These are phyloP conservation scores for Delonix regia DNA, from an alignment of 306 rosid genomes.

Conservation along the genomic window DNA sequence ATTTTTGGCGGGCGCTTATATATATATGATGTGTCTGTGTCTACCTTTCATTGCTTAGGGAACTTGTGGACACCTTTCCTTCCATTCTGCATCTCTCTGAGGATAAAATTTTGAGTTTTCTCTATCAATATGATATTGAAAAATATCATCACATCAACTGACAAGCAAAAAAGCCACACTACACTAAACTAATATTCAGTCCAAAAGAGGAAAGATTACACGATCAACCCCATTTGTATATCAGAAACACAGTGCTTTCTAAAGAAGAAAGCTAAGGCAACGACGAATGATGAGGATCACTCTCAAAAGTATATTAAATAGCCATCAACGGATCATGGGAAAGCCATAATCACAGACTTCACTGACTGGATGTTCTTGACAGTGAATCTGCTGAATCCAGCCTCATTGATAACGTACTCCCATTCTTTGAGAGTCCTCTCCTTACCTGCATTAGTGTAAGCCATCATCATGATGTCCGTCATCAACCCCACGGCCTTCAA, in stretches of 20 bases:
- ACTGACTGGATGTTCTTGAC: slow-evolving; percentile 43
- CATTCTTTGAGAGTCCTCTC: slow-evolving; percentile 65
- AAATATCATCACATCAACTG: too few relatives aligned
- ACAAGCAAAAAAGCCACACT: too few relatives aligned
- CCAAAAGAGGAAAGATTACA: too few relatives aligned
- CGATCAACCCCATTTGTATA: too few relatives aligned
- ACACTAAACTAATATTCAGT: too few relatives aligned
- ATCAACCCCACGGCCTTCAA: slow-evolving; percentile 48
- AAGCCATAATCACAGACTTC: slow-evolving; percentile 55
- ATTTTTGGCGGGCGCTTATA: too few relatives aligned
- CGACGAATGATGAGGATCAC: too few relatives aligned
- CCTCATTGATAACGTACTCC: slow-evolving; percentile 54
- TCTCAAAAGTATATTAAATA: too few relatives aligned
- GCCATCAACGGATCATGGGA: slow-evolving; percentile 14
- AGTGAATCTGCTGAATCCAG: slow-evolving; percentile 51
- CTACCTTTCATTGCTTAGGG: too few relatives aligned
- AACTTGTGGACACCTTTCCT: not conserved
- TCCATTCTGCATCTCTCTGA: not conserved
- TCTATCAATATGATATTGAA: not conserved
- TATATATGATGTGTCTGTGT: too few relatives aligned
- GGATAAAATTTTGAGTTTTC: not conserved
- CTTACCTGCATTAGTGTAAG: slow-evolving; percentile 54
- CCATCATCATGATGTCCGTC: slow-evolving; percentile 71
- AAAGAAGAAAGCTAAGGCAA: too few relatives aligned
- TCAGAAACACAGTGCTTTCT: too few relatives aligned